Base-by-base conservation (phyloP, 2,329 filamentous ascomycete genomes). In the Neofusicoccum kwambonambiense region DNA sequence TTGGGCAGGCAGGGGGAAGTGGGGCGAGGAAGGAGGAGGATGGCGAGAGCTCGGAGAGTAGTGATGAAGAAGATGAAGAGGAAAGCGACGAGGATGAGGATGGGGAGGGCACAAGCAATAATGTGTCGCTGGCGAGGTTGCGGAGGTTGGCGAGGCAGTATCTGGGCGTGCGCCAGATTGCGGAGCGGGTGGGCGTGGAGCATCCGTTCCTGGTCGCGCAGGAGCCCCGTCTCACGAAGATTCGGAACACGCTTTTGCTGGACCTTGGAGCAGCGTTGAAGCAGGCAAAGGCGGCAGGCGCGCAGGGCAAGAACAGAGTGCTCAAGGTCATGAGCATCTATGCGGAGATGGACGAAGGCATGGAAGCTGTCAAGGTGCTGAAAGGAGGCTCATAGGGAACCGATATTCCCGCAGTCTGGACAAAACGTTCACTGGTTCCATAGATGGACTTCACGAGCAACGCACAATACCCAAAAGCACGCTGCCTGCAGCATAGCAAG, bases 151-250 rank as follows among this genome's bases (percentile, higher is more conserved):
- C 85, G 19, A 76, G 83, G 67, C 83, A 87, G 67, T 90, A 86
- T 71, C 76, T 85, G 15, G 80, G 86, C 66, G 76, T 90, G 51
- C 82, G 79, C 62, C 78, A 81, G 37, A 72, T 87, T 51, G 77
- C 83, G 22, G 78, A 80, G 34, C 78, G 79, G 8, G 75, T 89
- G 62, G 85, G 84, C 2, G 73, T 80, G 4, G 77, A 81, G 4
- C 88, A 91, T 77, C 88, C 89, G 1, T 91, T 91, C 69, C 73
- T 91, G 15, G 72, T 81, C 41, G 81, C 81, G 15, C 87, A 89
- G 70, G 78, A 84, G 68, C 75, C 80, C 4, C 79, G 89, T 57
- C 75, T 90, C 63, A 74, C 80, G 42, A 84, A 84, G 69, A 80
- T 90, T 27, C 82, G 84, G 66, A 86, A 86, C 64, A 89, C 87